phyloP scores from a whole-genome alignment of 2,329 filamentous ascomycete species.

The Fusarium udum region DNA sequence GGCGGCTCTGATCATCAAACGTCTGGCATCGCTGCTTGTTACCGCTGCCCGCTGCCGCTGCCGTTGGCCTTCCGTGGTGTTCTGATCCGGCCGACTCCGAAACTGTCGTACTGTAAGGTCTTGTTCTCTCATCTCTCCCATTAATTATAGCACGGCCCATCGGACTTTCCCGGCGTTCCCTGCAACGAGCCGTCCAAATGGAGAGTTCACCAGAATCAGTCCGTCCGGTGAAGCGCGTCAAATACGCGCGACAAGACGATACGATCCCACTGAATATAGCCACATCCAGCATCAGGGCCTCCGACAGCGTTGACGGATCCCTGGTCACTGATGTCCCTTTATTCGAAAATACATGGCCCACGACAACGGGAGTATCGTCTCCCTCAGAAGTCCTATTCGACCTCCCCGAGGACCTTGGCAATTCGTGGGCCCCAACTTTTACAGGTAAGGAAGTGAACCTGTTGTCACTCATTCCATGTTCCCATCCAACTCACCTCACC shows the following conservation, averaged over 20 bases:
- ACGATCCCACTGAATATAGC: slow-evolving; percentile 26
- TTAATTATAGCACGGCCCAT: slow-evolving; percentile 29
- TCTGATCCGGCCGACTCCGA: slow-evolving; percentile 39
- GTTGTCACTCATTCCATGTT: slow-evolving; percentile 10
- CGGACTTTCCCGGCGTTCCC: slow-evolving; percentile 28
- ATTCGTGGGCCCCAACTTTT: slow-evolving; percentile 29
- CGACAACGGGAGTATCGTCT: slow-evolving; percentile 28
- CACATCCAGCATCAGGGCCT: slow-evolving; percentile 15
- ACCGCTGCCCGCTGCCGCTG: slow-evolving; percentile 3
- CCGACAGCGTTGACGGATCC: slow-evolving; percentile 19
- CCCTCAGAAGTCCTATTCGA: slow-evolving; percentile 37
- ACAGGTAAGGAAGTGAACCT: slow-evolving; percentile 39
- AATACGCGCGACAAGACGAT: slow-evolving; percentile 37
- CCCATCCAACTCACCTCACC: neutral
- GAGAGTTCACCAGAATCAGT: slow-evolving; percentile 39
- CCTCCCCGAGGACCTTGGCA: slow-evolving; percentile 28
- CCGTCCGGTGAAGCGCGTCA: slow-evolving; percentile 44
- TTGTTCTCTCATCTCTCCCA: slow-evolving; percentile 39
- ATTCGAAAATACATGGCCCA: slow-evolving; percentile 35
- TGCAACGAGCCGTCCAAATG: slow-evolving; percentile 36
- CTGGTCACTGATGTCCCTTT: slow-evolving; percentile 22
- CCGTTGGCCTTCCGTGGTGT: slow-evolving; percentile 17
- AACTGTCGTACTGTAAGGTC: slow-evolving; percentile 19
- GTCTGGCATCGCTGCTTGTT: slow-evolving; percentile 20
- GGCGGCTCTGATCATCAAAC: slow-evolving; percentile 32